Evolutionary conservation across 306 rosid species (phyloP).

Genomic region (Clitoria ternatea): DNA sequence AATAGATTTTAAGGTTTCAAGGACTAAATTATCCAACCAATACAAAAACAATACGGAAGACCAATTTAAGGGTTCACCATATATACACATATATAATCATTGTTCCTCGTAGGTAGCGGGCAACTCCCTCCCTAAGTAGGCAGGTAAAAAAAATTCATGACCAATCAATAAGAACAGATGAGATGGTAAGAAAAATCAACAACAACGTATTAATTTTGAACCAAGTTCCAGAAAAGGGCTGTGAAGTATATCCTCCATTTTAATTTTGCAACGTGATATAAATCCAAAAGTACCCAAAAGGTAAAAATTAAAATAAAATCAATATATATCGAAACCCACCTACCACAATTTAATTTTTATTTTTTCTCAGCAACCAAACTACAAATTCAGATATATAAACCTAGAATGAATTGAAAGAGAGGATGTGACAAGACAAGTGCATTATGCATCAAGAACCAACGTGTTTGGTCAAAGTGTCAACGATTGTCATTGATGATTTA

Average conservation of each 20-base stretch:
- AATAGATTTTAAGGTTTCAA: too few relatives aligned
- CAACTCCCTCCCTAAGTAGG: background rate
- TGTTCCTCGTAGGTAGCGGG: background rate
- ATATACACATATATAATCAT: background rate
- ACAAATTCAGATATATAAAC: background rate
- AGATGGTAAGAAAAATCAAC: too few relatives aligned
- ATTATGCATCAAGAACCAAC: background rate
- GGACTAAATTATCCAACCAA: too few relatives aligned
- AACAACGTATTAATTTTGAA: too few relatives aligned
- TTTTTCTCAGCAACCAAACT: background rate
- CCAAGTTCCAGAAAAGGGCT: too few relatives aligned
- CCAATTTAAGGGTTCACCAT: too few relatives aligned
- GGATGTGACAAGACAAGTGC: too few relatives aligned
- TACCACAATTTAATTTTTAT: background rate
- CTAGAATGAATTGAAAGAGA: background rate
- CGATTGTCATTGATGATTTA: background rate
- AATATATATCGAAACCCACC: background rate
- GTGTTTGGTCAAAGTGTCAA: background rate
- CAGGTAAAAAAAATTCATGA: too few relatives aligned
- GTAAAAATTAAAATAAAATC: background rate
- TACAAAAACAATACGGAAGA: too few relatives aligned
- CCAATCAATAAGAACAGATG: too few relatives aligned
- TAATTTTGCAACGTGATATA: conserved; percentile 5
- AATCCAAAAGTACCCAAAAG: background rate
- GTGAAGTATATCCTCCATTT: background rate